Conservation (phyloP, 208 protist species). For the Crithidia mellificae region DNA sequence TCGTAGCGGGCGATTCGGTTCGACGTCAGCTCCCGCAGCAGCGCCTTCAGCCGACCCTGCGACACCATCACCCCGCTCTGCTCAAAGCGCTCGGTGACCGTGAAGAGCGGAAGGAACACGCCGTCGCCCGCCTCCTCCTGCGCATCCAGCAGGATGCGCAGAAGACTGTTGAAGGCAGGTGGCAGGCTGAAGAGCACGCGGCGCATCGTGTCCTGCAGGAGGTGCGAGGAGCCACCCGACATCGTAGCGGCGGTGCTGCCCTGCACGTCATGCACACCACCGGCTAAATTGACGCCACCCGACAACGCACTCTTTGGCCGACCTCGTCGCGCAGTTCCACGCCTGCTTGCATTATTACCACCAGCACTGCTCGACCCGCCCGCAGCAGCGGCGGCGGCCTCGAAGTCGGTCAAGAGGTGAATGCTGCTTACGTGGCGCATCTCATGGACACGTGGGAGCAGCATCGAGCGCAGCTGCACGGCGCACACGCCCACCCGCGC, state of each 20-base stretch:
- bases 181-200: slow-evolving; percentile 80
- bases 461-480: slow-evolving; percentile 59
- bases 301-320: too few relatives aligned
- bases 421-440: slow-evolving; percentile 46
- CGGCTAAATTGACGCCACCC: too few relatives aligned
- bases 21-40: slow-evolving; percentile 81
- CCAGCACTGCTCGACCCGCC: slow-evolving; percentile 1
- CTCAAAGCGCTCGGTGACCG: slow-evolving; percentile 58
- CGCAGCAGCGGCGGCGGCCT: slow-evolving; percentile 38
- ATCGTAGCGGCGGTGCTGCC: too few relatives aligned
- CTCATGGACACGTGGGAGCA: slow-evolving; percentile 70
- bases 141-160: slow-evolving; percentile 59
- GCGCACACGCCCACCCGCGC: slow-evolving; percentile 40
- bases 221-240: slow-evolving; percentile 36
- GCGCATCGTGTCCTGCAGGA: slow-evolving; percentile 78
- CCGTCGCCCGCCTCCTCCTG: slow-evolving; percentile 76
- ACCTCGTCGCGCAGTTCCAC: too few relatives aligned
- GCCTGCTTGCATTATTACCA: too few relatives aligned
- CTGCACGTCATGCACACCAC: too few relatives aligned
- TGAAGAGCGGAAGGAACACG: slow-evolving; percentile 57
- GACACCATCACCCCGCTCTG: slow-evolving; percentile 68
- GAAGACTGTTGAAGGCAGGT: slow-evolving; percentile 55
- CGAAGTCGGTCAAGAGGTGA: slow-evolving; percentile 55
- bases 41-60: slow-evolving; percentile 59
- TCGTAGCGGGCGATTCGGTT: slow-evolving; percentile 83